A percentile compares a stretch with the other conserved stretches of the same genome.
These are phyloP conservation scores for Camelina laxa DNA, from an alignment of 345 rosid species.

Conservation along the genomic window DNA sequence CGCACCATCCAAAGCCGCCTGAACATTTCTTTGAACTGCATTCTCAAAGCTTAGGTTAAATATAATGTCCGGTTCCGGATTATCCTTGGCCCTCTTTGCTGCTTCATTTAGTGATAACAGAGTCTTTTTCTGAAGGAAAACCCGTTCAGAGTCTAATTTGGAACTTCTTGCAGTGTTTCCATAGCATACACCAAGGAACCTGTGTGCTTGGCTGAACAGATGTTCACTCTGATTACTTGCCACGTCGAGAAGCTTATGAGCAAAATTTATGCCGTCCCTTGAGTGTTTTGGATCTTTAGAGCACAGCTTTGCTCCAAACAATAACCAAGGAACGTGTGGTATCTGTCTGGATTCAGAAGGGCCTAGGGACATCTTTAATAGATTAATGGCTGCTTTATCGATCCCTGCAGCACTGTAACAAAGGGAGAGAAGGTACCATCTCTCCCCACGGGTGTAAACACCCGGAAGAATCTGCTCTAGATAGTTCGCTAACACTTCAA, in stretches of 20 bases:
- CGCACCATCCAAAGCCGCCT: conserved; percentile 67
- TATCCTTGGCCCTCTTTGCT: conserved; percentile 54
- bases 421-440: conserved; percentile 92
- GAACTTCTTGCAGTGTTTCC: conserved; percentile 83
- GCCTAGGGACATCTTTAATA: conserved; percentile 64
- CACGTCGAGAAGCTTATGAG: conserved; percentile 55
- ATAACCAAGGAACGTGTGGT: conserved; percentile 59
- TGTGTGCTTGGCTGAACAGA: conserved; percentile 64
- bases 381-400: conserved; percentile 72
- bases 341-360: conserved; percentile 70
- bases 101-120: conserved; percentile 65
- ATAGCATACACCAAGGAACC: conserved; percentile 82
- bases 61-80: conserved; percentile 55
- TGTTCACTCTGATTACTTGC: conserved; percentile 51
- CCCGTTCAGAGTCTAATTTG: conserved; percentile 71
- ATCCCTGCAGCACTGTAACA: conserved; percentile 83
- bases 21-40: conserved; percentile 84
- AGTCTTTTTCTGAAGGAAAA: conserved; percentile 61
- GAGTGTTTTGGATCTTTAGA: conserved; percentile 69
- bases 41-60: conserved; percentile 73
- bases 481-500: conserved; percentile 68
- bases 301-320: conserved; percentile 85
- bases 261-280: conserved; percentile 64
- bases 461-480: conserved; percentile 81
- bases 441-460: conserved; percentile 66